phyloP scores from a whole-genome alignment of 164 flowering plant species.

The Vitis riparia region DNA sequence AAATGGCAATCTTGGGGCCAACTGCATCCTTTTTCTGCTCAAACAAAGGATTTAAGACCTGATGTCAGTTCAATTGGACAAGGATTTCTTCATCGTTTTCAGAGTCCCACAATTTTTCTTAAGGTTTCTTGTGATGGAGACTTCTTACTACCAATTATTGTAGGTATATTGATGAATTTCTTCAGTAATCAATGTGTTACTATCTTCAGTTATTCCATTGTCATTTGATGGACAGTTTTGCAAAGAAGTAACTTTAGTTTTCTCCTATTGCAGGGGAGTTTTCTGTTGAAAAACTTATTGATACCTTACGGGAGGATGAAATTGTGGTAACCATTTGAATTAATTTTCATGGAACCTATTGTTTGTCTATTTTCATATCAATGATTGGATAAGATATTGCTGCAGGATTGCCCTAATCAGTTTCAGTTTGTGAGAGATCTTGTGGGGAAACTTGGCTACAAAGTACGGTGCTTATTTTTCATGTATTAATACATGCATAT shows the following conservation, averaged over 20 bases:
- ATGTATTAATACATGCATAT: background rate
- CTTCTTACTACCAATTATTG: conserved; percentile 64
- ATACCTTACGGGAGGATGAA: conserved; percentile 34
- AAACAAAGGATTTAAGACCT: conserved; percentile 23
- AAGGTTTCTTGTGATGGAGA: conserved; percentile 82
- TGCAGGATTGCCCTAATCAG: conserved; percentile 58
- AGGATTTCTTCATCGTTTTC: conserved; percentile 58
- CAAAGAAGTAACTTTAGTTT: conserved; percentile 2
- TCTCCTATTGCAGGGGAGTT: conserved; percentile 50
- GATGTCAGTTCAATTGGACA: conserved; percentile 32
- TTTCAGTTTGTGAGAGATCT: conserved; percentile 53
- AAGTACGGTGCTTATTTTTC: conserved; percentile 41
- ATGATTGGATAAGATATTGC: conserved; percentile 11
- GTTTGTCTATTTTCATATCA: background rate
- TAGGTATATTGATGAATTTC: conserved; percentile 40
- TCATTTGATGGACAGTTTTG: background rate
- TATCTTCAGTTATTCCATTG: background rate
- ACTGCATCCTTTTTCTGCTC: conserved; percentile 27
- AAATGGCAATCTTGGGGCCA: conserved; percentile 31
- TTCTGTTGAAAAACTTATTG: conserved; percentile 63
- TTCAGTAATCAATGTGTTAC: background rate
- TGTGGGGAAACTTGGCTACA: conserved; percentile 54
- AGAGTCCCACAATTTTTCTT: conserved; percentile 66
- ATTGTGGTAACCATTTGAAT: conserved; percentile 36
- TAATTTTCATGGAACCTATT: background rate